Evolutionary conservation across 2,329 filamentous ascomycete genomes (phyloP).

Genomic region (Clarireedia hainanense): DNA sequence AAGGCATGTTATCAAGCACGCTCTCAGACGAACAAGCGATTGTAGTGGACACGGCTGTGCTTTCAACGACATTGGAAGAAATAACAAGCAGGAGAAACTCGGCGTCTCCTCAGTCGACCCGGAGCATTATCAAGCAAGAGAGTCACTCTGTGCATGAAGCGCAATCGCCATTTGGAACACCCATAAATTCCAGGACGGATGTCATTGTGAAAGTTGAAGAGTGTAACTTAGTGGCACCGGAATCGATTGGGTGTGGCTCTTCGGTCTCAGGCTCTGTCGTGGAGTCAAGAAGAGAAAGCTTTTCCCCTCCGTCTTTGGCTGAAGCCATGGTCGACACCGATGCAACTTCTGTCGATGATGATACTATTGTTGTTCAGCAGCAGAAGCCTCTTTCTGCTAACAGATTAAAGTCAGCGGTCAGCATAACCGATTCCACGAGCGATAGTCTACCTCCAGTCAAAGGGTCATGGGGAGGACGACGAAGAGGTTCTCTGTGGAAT

Average conservation of each 20-base stretch:
- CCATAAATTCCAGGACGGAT: constrained; percentile 7
- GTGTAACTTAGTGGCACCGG: not conserved
- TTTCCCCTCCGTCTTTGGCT: constrained; percentile 12
- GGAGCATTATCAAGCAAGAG: constrained; percentile 19
- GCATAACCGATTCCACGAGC: no score
- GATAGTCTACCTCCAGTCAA: not conserved
- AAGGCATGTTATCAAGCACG: not conserved
- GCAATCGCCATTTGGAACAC: constrained; percentile 4
- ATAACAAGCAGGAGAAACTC: not conserved
- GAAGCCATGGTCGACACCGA: constrained; percentile 21
- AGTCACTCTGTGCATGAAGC: constrained; percentile 12
- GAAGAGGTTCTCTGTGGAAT: constrained; percentile 5
- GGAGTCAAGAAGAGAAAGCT: constrained; percentile 9
- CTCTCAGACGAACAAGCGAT: not conserved
- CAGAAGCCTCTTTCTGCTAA: not conserved
- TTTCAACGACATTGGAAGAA: not conserved
- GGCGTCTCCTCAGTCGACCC: not conserved
- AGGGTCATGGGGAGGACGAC: constrained; percentile 6
- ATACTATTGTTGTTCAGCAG: constrained; percentile 23
- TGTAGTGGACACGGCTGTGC: not conserved
- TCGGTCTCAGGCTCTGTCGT: constrained; percentile 13
- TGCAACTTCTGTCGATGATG: constrained; percentile 30
- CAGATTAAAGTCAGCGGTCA: not conserved
- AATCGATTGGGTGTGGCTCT: not conserved
- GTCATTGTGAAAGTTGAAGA: constrained; percentile 12